These are phyloP conservation scores for Straminergon stramineum DNA, from an alignment of 225 moss, liverwort and hornwort genomes.

Conservation along the genomic window DNA sequence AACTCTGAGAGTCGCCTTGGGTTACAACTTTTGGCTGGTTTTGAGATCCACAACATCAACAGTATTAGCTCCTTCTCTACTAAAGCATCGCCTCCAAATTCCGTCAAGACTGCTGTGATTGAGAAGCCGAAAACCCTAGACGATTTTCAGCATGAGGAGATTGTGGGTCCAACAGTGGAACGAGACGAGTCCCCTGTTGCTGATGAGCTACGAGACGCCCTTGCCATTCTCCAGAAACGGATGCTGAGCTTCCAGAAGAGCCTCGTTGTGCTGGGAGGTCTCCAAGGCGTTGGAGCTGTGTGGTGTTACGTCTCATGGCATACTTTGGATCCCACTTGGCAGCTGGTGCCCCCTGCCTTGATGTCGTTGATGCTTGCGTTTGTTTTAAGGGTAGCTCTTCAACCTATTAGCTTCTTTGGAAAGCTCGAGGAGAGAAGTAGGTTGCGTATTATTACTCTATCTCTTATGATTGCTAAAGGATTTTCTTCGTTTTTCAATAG, in stretches of 20 bases:
- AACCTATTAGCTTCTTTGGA: slow-evolving; percentile 56
- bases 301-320: slow-evolving; percentile 54
- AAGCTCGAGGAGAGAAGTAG: slow-evolving; percentile 78
- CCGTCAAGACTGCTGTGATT: background rate
- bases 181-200: slow-evolving; percentile 74
- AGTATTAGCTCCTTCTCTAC: slow-evolving; percentile 10
- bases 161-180: slow-evolving; percentile 84
- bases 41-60: background rate
- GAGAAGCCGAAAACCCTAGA: slow-evolving; percentile 29
- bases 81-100: slow-evolving; percentile 5
- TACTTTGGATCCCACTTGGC: slow-evolving; percentile 35
- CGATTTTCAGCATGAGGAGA: slow-evolving; percentile 88
- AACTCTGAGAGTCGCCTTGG: background rate
- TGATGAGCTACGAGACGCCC: slow-evolving; percentile 47
- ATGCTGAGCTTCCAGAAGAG: slow-evolving; percentile 50
- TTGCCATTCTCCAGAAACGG: slow-evolving; percentile 26
- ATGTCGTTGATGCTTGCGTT: slow-evolving; percentile 55
- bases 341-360: slow-evolving; percentile 35
- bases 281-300: slow-evolving; percentile 43
- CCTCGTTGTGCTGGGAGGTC: slow-evolving; percentile 44
- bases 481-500: slow-evolving; percentile 47
- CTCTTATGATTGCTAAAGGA: slow-evolving; percentile 67
- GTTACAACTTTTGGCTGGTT: slow-evolving; percentile 11
- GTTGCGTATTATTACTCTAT: slow-evolving; percentile 57
- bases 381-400: slow-evolving; percentile 37